Percentiles rank a stretch among this genome's conserved stretches.
phyloP scores from a whole-genome alignment of 148 eudicot species.

The Pharnaceum exiguum region DNA sequence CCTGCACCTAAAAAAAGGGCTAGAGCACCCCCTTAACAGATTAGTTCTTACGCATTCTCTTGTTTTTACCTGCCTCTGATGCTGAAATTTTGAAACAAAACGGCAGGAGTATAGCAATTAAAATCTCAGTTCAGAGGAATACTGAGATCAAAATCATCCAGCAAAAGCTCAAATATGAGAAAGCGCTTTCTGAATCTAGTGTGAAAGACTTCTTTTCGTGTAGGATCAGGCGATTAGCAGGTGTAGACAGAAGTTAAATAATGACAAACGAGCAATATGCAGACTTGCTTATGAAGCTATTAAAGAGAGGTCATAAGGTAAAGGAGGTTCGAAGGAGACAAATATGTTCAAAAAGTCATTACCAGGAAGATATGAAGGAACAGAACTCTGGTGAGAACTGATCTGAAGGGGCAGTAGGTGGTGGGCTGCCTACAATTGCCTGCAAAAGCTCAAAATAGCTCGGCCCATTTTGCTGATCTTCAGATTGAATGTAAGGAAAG shows the following conservation, averaged over 20 bases:
- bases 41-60: too few relatives aligned
- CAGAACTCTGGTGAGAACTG: constrained; percentile 98
- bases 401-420: constrained; percentile 91
- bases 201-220: neutral
- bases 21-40: too few relatives aligned
- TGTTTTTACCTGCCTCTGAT: too few relatives aligned
- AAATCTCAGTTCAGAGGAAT: too few relatives aligned
- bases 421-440: constrained; percentile 75
- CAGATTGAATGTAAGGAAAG: constrained; percentile 82
- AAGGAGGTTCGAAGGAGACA: neutral
- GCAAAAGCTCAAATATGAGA: too few relatives aligned
- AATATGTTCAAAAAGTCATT: constrained; percentile 14
- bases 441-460: constrained; percentile 90
- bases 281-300: too few relatives aligned
- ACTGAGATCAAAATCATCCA: too few relatives aligned
- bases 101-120: too few relatives aligned
- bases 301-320: too few relatives aligned
- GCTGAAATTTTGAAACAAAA: too few relatives aligned
- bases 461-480: constrained; percentile 72
- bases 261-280: neutral
- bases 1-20: too few relatives aligned
- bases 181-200: too few relatives aligned
- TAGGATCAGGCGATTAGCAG: neutral
- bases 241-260: neutral
- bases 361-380: constrained; percentile 91